Evolutionary conservation across 2,329 filamentous ascomycete species (phyloP), one percentile per base, ranked within the genome.

Genomic region (Colletotrichum viniferum): DNA sequence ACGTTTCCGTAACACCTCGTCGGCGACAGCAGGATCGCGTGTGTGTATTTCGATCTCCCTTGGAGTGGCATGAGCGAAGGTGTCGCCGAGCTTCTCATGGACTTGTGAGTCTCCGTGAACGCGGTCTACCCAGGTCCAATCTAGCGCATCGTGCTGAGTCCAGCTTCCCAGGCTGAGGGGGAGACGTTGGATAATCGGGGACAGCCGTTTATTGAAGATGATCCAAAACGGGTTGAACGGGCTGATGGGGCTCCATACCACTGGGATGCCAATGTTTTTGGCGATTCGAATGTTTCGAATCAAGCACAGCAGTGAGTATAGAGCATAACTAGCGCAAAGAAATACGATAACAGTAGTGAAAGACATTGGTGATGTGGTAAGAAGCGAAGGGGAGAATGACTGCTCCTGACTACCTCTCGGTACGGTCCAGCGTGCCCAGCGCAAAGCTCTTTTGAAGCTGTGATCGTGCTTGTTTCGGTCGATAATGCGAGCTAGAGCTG

Each of bases 11-110:
- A 48, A 48, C 10, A 48, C 43, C 10, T 48, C 43, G n/a, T 48
- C 43, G 10, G 43, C 88, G 88, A 61, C 66, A 16, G 10, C 34
- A n/a, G 24, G 55, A 8, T 69, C 55, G 16, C 66, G 66, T 9
- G 52, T 69, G 13, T 69, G 66, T 28, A 69, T 69, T 18, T 69
- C 55, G 28, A 69, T 38, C 24, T 60, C 66, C 9, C 66, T 24
- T 6, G 66, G 66, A 4, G 66, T 69, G 30, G 34, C 66, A 13
- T 69, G 30, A 21, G 55, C 66, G 24, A 61, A 69, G 12, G 66
- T 69, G 7, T 69, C 24, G 32, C 66, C 66, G 34, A 61, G 14
- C 36, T 30, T 60, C 16, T 69, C 34, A 21, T 69, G 66, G 10
- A 69, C 55, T 48, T 60, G 26, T 13, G 30, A 43, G 21, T 43